Evolutionary conservation across 2,329 filamentous ascomycete species (phyloP), one percentile per base, ranked within the genome.

Genomic region (Aspergillus latus): DNA sequence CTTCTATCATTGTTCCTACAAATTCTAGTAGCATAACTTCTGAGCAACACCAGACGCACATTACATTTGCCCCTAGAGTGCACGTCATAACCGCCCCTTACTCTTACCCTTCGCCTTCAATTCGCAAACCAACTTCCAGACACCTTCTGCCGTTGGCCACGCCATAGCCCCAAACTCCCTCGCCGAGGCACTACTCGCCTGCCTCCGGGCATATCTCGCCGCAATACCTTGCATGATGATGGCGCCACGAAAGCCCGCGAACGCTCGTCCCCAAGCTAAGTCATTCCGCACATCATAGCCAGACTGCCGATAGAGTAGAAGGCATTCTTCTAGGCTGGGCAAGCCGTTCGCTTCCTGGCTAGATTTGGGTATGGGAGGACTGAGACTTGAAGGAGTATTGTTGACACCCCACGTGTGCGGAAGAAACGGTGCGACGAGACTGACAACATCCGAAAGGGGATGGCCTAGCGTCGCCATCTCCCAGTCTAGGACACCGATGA

Each of bases 211-310:
- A 72, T 88, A 89, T 62, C 94, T 79, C 49, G 94, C 94, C 46
- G 92, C 92, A 70, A 99, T 97, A 2, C 94, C 94, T 78, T 97
- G 94, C 87, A 80, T 84, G 68, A 87, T 87, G 43, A 87, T 78
- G 16, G 80, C 78, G 30, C 77, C 79, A 46, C 84, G 75, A 66
- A 85, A 86, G 28, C 81, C 77, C 46, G 80, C 80, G 69, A 88
- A 88, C 0, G 84, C 82, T 66, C 84, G 80, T 2, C 85, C 84
- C 85, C 86, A 88, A 6, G 78, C 79, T 52, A 87, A 75, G 32
- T 76, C 76, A 16, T 78, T 73, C 1, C 73, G 75, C 0, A 88
- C 85, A 72, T 92, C 82, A 82, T 89, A 95, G n/a, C 88, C 88
- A 1, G 87, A 84, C 3, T 83, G 79, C 59, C 85, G 71, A 70